Evolutionary conservation across 208 protist species (phyloP).

Genomic region (Phytomonas sp.): DNA sequence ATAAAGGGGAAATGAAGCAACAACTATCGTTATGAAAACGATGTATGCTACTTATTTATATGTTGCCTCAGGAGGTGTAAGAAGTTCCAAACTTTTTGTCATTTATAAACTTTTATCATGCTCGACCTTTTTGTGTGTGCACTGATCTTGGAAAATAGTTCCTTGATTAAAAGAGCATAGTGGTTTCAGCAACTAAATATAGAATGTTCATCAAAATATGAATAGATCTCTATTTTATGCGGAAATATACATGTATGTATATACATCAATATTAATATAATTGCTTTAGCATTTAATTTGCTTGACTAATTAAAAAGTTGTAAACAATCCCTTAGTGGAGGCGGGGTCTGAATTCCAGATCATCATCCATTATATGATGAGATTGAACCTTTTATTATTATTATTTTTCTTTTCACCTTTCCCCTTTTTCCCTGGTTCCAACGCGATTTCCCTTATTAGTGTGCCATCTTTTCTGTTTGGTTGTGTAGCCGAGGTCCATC

Average conservation of each 20-base stretch:
- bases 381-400: not conserved
- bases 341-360: not conserved
- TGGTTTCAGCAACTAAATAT: not conserved
- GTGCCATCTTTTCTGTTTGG: too few relatives aligned
- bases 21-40: not conserved
- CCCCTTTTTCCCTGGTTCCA: not conserved
- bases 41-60: not conserved
- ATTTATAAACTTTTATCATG: not conserved
- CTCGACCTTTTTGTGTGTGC: not conserved
- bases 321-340: not conserved
- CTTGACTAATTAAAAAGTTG: conserved; percentile 3
- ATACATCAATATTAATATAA: conserved; percentile 1
- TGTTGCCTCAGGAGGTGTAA: not conserved
- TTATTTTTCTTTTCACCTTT: conserved; percentile 8
- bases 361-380: not conserved
- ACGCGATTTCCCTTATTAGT: not conserved
- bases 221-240: not conserved
- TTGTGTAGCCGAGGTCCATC: too few relatives aligned
- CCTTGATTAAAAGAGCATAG: not conserved
- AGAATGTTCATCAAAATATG: not conserved
- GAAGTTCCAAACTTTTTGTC: not conserved
- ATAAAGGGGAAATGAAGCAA: not conserved
- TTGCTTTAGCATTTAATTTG: conserved; percentile 11
- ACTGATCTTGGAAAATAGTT: not conserved
- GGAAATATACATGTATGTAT: not conserved